Base-by-base conservation (phyloP, 2,329 filamentous ascomycete species). In the Penicillium italicum region DNA sequence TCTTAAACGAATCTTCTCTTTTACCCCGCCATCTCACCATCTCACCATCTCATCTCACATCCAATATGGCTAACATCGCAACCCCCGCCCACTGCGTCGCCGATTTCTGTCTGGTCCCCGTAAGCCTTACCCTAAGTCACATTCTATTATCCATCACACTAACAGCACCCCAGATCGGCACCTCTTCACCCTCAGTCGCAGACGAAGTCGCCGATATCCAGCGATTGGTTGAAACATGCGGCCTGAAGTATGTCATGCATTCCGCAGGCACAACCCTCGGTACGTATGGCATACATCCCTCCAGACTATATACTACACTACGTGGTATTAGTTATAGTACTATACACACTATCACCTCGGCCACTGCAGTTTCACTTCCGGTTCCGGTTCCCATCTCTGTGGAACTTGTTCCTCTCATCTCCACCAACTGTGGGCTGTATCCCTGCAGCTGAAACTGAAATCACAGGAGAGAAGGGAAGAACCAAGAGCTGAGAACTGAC, bases 241-340 rank as follows among this genome's bases (percentile, higher is more conserved):
- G 91, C 2, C 74, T 97, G 60, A 86, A 85, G 61, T 93, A 92
- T 71, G 86, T 83, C 44, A 94, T 97, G 90, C 93, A 97, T 76
- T 92, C 90, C 26, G 92, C 91, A 2, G 94, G 93, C 12, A 97
- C 93, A 0, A 97, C 93, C 0, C 83, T 97, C 53, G 91, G 91
- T 94, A 78, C 56, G 86, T 79, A 28, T 22, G 28, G 5, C n/a
- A 10, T 26, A 37, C 28, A 12, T 44, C 2, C 16, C 20, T 9
- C 7, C 9, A 28, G 3, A 9, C 45, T 37, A 37, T 20, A 33
- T 26, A 30, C 24, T 37, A 34, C 20, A 36, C 9, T 26, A 16
- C 12, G 14, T 16, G 33, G 18, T 20, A 20, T 5, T 30, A 31
- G 16, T 5, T 30, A 31, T 20, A 30, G 18, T 31, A 31, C 16